Evolutionary conservation across 177 flowering plant species (phyloP), one percentile per base, ranked within the genome.

Genomic region (Vitis hybrid): DNA sequence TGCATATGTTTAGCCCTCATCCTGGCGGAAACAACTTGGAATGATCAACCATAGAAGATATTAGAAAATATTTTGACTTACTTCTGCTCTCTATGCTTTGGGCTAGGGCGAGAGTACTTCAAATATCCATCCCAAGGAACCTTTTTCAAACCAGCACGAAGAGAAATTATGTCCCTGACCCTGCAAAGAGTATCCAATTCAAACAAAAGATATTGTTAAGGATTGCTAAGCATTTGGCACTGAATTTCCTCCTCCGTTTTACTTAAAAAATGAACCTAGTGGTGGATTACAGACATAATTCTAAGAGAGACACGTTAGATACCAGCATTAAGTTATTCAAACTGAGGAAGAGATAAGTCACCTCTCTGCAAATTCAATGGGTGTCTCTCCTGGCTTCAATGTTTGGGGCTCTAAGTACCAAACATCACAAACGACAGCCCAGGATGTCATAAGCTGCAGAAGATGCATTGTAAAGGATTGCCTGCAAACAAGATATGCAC

Each of bases 371-470:
- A 95, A 95, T 76, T 90, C 93, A 69, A 95, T 95, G 35, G 97
- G 63, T 11, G 98, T 90, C 77, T 96, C 99, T 64, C 97, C 97
- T n/a, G 97, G 95, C 72, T 72, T 92, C 56, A 86, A 69, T 63
- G 70, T 90, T 77, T 93, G 99, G 13, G 99, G 99, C 72, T 93
- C 98, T 86, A 95, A 78, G 81, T 95, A 95, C 98, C 99, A 96
- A 35, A 96, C 98, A 78, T 96, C 97, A 85, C 99, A 96, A 68
- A 93, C 99, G 71, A 96, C 98, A 67, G 97, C 99, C 99, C 99
- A 93, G 10, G 99, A 96, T 65, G 98, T 90, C 99, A 96, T 96
- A 48, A 96, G 98, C 77, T 90, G 98, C 78, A 96, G 81, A 73
- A 96, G 85, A 81, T 95, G 98, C 84, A 58, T 92, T 63, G 99